Percentiles rank a stretch among this genome's conserved stretches.
phyloP scores from a whole-genome alignment of 2,329 filamentous ascomycete genomes.

The Ambrosiella cleistominuta region DNA sequence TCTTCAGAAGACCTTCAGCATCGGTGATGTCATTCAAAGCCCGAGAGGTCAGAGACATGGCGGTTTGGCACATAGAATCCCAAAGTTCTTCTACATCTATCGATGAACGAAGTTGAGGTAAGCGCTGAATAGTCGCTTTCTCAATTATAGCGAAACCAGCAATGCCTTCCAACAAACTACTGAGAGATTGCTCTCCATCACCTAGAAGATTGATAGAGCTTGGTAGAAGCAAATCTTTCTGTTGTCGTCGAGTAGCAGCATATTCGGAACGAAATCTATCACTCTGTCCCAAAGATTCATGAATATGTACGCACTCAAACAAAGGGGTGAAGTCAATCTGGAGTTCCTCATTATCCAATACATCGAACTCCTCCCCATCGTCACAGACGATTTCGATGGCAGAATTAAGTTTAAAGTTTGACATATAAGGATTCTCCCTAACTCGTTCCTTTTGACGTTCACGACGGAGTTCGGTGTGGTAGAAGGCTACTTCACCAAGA shows the following conservation, averaged over 20 bases:
- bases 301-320: conserved; percentile 90
- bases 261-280: conserved; percentile 87
- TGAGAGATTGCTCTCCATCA: conserved; percentile 73
- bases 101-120: conserved; percentile 62
- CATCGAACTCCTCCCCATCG: conserved; percentile 87
- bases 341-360: conserved; percentile 86
- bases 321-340: conserved; percentile 88
- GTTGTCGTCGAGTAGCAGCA: conserved; percentile 71
- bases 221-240: conserved; percentile 81
- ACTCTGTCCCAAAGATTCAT: conserved; percentile 80
- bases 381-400: conserved; percentile 90
- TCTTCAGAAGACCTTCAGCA: conserved; percentile 78
- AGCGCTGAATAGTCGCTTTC: conserved; percentile 75
- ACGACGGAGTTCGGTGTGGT: conserved; percentile 78
- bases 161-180: conserved; percentile 80
- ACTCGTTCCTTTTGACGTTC: conserved; percentile 67
- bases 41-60: conserved; percentile 65
- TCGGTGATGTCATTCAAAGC: conserved; percentile 66
- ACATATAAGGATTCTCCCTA: conserved; percentile 56
- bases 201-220: conserved; percentile 56
- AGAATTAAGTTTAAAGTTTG: conserved; percentile 82
- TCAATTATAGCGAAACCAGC: conserved; percentile 94
- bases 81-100: conserved; percentile 91
- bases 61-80: conserved; percentile 91
- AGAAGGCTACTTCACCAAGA: conserved; percentile 88